Evolutionary conservation across 2,329 filamentous ascomycete species (phyloP).

Genomic region (Sclerotinia glacialis): DNA sequence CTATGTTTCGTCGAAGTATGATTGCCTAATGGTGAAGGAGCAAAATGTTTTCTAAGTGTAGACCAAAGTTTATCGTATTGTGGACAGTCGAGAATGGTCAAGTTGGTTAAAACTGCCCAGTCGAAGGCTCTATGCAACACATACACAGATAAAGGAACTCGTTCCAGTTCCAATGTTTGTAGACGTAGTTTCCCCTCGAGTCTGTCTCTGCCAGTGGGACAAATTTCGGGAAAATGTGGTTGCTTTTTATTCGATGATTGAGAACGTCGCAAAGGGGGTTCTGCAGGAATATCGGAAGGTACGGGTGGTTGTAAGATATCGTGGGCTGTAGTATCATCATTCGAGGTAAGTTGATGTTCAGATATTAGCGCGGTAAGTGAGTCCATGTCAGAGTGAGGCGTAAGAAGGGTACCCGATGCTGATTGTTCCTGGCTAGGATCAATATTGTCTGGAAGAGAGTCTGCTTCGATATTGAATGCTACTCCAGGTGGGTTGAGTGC

Average conservation of each 20-base stretch:
- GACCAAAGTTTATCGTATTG: conserved; percentile 76
- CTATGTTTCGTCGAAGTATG: conserved; percentile 37
- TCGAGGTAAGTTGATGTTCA: conserved; percentile 29
- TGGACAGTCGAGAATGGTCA: conserved; percentile 72
- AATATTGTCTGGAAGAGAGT: conserved; percentile 17
- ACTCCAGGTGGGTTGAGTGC: conserved; percentile 26
- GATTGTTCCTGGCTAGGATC: conserved; percentile 13
- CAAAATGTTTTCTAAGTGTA: conserved; percentile 61
- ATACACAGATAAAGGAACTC: conserved; percentile 68
- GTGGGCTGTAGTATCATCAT: conserved; percentile 12
- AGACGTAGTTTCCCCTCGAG: conserved; percentile 60
- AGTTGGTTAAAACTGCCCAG: conserved; percentile 66
- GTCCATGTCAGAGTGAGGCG: conserved; percentile 34
- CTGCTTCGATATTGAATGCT: conserved; percentile 28
- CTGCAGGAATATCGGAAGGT: conserved; percentile 20
- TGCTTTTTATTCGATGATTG: conserved; percentile 32
- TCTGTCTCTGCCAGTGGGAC: conserved; percentile 40
- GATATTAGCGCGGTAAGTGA: conserved; percentile 35
- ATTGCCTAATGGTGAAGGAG: conserved; percentile 42
- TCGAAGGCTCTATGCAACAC: conserved; percentile 70
- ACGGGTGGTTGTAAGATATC: conserved; percentile 12
- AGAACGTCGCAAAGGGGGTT: conserved; percentile 32
- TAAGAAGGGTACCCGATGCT: conserved; percentile 19
- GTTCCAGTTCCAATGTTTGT: conserved; percentile 72
- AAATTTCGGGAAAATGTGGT: conserved; percentile 31